These are phyloP conservation scores for Cryomyces minteri DNA, from an alignment of 495 filamentous ascomycete genomes.

Conservation along the genomic window DNA sequence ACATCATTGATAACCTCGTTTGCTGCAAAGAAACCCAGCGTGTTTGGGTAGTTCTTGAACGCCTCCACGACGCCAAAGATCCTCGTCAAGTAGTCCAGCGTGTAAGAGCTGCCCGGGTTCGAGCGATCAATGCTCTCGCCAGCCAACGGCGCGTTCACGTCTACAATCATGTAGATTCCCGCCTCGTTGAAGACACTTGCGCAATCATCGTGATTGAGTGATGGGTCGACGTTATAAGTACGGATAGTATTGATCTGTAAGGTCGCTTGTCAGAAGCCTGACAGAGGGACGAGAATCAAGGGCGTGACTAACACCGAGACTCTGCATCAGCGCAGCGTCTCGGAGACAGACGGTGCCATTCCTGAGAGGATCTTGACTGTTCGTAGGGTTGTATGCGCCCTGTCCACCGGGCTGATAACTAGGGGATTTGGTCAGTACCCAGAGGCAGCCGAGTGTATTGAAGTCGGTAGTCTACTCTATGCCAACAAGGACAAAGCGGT, in stretches of 20 bases:
- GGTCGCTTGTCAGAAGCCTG: background rate
- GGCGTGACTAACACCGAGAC: slow-evolving; percentile 38
- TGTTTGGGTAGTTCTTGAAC: slow-evolving; percentile 87
- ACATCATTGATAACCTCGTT: slow-evolving; percentile 82
- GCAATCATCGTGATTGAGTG: slow-evolving; percentile 73
- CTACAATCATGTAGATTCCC: slow-evolving; percentile 56
- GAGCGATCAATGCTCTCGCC: slow-evolving; percentile 57
- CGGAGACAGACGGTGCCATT: slow-evolving; percentile 59
- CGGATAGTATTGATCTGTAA: slow-evolving; percentile 51
- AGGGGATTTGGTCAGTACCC: slow-evolving; percentile 6
- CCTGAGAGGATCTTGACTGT: slow-evolving; percentile 53
- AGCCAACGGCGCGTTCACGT: slow-evolving; percentile 81
- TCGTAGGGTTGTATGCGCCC: slow-evolving; percentile 48
- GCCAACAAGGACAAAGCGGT: slow-evolving; percentile 78
- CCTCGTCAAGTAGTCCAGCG: slow-evolving; percentile 53
- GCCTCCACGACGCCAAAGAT: slow-evolving; percentile 84
- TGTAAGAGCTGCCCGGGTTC: slow-evolving; percentile 53
- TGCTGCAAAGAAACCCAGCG: slow-evolving; percentile 77
- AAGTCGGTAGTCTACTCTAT: slow-evolving; percentile 36
- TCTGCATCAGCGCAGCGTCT: slow-evolving; percentile 85
- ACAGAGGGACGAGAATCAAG: background rate
- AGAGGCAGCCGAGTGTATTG: background rate
- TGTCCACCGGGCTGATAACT: slow-evolving; percentile 84
- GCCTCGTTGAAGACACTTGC: slow-evolving; percentile 81
- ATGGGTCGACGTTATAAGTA: slow-evolving; percentile 78